Evolutionary conservation across 129 eudicot genomes (phyloP), one percentile per base, ranked within the genome.

Genomic region (Artemisia tridentata): DNA sequence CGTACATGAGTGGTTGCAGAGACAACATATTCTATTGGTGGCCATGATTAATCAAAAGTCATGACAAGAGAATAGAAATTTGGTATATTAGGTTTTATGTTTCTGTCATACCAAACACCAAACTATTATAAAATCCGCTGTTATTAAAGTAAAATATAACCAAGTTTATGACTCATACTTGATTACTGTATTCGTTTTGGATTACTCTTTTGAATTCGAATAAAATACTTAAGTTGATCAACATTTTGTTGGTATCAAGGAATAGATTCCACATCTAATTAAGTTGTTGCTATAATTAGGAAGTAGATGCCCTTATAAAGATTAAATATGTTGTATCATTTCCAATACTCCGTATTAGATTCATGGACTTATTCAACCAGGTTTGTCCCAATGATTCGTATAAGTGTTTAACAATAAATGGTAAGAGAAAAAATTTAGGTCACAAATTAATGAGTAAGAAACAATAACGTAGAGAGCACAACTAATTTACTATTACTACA

Each of bases 61-160:
- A 69, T 47, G 48, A 31, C 69, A 66, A 69, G 57, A 17, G 73
- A 72, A 78, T 72, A 25, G 55, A 63, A 68, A 57, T 65, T 72
- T 76, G 68, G 69, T 72, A 31, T 77, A 77, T 78, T 73, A 76
- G 78, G 84, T 54, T 73, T 63, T 56, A 69, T 84, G 75, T 58
- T 73, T 45, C 78, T 56, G 60, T 68, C 80, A 19, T 48, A 67
- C 75, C 60, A 77, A 72, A 75, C 68, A 73, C 71, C 75, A 76
- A 56, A 27, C 52, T 69, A 73, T 43, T 56, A 59, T 67, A 75
- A 29, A 53, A 51, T 71, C 71, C 16, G 20, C 21, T 49, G 31
- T 34, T 21, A 63, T 20, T 64, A 51, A n/a, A 43, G 11, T 41
- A 58, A 38, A 50, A 34, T 66, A 67, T 31, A 34, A 69, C 41